Base-by-base conservation (phyloP, 1,284 basidiomycete genomes). In the Exsudoporus floridanus region DNA sequence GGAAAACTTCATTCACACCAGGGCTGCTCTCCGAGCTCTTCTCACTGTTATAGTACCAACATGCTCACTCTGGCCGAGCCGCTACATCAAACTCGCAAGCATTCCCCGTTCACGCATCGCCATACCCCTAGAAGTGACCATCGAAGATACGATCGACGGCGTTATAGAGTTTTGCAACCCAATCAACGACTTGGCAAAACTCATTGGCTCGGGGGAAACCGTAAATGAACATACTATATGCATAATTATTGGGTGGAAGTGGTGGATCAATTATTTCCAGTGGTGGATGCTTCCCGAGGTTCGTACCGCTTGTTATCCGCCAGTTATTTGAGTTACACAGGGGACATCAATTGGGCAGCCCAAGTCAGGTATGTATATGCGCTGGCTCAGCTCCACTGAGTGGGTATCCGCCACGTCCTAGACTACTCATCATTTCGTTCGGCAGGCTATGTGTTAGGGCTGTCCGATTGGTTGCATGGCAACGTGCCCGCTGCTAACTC, bases 61-160 rank as follows among this genome's bases (percentile, higher is more conserved):
- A 0, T 64, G 63, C 34, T 76, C 74, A 21, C 53, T 68, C 44
- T 74, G 73, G 73, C 71, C 74, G 9, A 45, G 46, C 6, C 60
- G 54, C 14, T 74, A 76, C 47, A 60, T 65, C 39, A 28, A 58
- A 16, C 52, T 73, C 14, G 68, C 71, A 31, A 61, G 60, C 3
- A 33, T 46, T 49, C 18, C 37, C 13, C 40, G 39, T 31, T 48
- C 57, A 4, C 31, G 37, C 3, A 43, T 71, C 30, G n/a, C 48
- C 19, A 46, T 72, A 41, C 69, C 63, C 51, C 50, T 66, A 10
- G 63, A 57, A 51, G 54, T 58, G 53, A 64, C 69, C 48, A 57
- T 67, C 18, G 34, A 60, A 16, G 66, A 70, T 46, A 53, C 65
- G 19, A 38, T 61, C 25, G 42, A 60, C 13, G 71, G 68, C 9